A percentile compares a stretch with the other conserved stretches of the same genome.
Evolutionary conservation across 805 yeast species (phyloP).

Genomic region (Yamadazyma akitaensis): DNA sequence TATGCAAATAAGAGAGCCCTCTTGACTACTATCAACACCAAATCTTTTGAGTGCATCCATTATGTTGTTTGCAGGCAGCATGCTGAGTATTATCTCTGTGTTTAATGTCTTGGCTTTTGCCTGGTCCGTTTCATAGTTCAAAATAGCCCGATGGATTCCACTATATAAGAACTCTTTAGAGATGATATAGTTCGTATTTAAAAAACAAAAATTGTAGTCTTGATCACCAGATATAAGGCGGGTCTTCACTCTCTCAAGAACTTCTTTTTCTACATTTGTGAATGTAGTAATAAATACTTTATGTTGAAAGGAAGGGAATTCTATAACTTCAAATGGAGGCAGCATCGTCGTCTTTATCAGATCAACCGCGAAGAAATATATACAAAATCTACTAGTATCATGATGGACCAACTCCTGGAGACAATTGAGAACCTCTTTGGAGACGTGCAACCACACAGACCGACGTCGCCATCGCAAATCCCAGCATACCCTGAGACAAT

Average conservation of each 20-base stretch:
- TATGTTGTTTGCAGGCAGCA: slow-evolving; percentile 69
- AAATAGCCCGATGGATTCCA: slow-evolving; percentile 58
- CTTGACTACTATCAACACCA: slow-evolving; percentile 53
- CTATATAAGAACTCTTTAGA: slow-evolving; percentile 61
- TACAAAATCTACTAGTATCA: background rate
- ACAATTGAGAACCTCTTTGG: background rate
- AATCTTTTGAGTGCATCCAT: slow-evolving; percentile 68
- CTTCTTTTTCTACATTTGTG: slow-evolving; percentile 39
- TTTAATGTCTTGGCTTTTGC: slow-evolving; percentile 64
- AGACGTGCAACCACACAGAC: slow-evolving; percentile 2
- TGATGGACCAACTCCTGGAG: background rate
- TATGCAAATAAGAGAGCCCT: slow-evolving; percentile 45
- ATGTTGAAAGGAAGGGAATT: slow-evolving; percentile 46
- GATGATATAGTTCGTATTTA: slow-evolving; percentile 55
- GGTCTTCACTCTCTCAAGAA: slow-evolving; percentile 39
- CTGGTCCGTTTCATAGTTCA: slow-evolving; percentile 45
- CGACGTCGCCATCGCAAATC: background rate
- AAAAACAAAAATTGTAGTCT: slow-evolving; percentile 59
- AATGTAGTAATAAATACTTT: slow-evolving; percentile 43
- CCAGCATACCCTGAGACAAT: slow-evolving; percentile 31
- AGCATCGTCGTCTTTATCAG: background rate
- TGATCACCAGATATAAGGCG: slow-evolving; percentile 44
- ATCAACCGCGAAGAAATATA: background rate
- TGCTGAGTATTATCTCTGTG: slow-evolving; percentile 66
- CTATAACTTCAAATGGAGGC: slow-evolving; percentile 1